These are phyloP conservation scores for Phoenix roebelenii DNA, from an alignment of 176 grass and related monocot species.

Conservation along the genomic window DNA sequence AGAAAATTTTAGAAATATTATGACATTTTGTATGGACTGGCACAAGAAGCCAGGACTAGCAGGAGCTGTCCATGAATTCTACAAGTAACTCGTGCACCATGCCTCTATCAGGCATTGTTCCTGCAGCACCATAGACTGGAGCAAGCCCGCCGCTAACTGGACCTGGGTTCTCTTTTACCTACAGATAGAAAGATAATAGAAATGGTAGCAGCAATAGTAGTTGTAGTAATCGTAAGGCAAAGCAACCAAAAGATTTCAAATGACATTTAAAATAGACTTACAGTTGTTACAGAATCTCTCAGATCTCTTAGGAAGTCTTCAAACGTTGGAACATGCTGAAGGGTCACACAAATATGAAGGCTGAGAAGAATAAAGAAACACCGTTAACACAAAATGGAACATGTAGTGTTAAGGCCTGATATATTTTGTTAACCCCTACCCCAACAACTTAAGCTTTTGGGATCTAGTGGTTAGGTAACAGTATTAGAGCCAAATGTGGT, in stretches of 20 bases:
- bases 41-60: conserved; percentile 20
- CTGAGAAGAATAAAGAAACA: conserved; percentile 28
- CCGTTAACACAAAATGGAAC: too few species aligned
- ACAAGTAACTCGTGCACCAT: conserved; percentile 78
- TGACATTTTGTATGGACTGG: too few species aligned
- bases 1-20: too few species aligned
- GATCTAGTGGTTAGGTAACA: too few species aligned
- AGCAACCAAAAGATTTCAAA: too few species aligned
- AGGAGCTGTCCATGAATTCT: conserved; percentile 92
- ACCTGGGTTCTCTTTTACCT: conserved; percentile 91
- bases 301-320: conserved; percentile 69
- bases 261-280: conserved; percentile 30
- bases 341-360: conserved; percentile 92
- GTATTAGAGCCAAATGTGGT: too few species aligned
- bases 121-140: conserved; percentile 78
- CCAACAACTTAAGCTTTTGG: too few species aligned
- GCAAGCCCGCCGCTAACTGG: conserved; percentile 69
- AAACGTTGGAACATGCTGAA: conserved; percentile 49
- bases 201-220: neutral
- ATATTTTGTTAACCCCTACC: too few species aligned
- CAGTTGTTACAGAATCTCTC: conserved; percentile 48
- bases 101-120: conserved; percentile 98
- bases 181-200: neutral
- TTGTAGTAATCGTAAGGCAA: too few species aligned
- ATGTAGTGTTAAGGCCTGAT: too few species aligned